These are phyloP conservation scores for Striga asiatica DNA, from an alignment of 257 asterid genomes.

Conservation along the genomic window DNA sequence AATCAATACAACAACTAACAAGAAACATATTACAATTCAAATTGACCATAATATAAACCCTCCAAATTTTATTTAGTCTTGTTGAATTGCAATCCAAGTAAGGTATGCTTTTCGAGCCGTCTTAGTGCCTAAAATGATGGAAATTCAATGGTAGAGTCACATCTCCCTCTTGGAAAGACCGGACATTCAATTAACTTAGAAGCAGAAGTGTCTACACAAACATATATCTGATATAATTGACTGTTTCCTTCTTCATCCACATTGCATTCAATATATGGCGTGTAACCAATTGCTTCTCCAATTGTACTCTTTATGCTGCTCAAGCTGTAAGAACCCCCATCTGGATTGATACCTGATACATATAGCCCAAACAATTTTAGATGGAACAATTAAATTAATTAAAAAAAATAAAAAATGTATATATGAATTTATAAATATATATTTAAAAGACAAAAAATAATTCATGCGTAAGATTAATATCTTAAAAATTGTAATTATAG, in stretches of 20 bases:
- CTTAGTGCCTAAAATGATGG: slow-evolving; percentile 50
- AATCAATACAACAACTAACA: no score
- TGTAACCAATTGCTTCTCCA: slow-evolving; percentile 24
- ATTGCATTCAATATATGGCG: slow-evolving; percentile 55
- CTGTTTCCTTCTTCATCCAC: slow-evolving; percentile 38
- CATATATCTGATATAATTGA: slow-evolving; percentile 48
- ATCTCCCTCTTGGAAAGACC: slow-evolving; percentile 39
- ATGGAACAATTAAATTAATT: no score
- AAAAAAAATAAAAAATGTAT: no score
- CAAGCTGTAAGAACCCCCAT: slow-evolving; percentile 39
- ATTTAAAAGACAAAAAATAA: no score
- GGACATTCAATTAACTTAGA: slow-evolving; percentile 47
- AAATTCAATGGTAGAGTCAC: slow-evolving; percentile 34
- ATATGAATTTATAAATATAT: no score
- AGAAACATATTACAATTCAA: no score
- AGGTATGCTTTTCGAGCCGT: no score
- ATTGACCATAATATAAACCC: no score
- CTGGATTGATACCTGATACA: slow-evolving; percentile 40
- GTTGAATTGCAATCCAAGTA: no score
- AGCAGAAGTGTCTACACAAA: slow-evolving; percentile 41
- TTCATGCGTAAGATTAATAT: no score
- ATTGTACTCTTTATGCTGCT: slow-evolving; percentile 31
- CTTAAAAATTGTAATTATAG: not conserved
- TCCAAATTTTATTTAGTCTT: no score
- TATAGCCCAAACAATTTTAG: not conserved